phyloP scores from a whole-genome alignment of 148 eudicot genomes.

The Camellia lanceoleosa region DNA sequence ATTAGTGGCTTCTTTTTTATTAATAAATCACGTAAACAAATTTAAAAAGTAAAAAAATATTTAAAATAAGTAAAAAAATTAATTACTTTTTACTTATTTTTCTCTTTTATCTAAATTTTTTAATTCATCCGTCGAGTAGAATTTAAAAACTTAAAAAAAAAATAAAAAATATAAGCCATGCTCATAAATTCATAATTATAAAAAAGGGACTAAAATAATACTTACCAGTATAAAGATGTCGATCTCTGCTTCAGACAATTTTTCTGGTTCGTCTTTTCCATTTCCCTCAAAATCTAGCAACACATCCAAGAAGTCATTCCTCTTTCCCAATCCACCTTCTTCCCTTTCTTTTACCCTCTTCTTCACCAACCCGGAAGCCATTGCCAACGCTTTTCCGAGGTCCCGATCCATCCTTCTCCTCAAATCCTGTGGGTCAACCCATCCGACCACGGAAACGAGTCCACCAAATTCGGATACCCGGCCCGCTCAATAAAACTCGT shows the following conservation, averaged over 20 bases:
- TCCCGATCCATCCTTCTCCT: slow-evolving; percentile 38
- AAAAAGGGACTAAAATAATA: no score
- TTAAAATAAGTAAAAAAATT: no score
- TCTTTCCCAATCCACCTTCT: background rate
- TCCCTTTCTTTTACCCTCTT: slow-evolving; percentile 24
- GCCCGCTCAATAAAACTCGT: slow-evolving; percentile 29
- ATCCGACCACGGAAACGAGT: slow-evolving; percentile 46
- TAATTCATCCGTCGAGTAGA: no score
- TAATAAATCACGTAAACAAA: no score
- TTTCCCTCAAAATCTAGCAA: slow-evolving; percentile 31
- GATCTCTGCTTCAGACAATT: slow-evolving; percentile 19
- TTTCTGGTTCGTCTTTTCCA: slow-evolving; percentile 26
- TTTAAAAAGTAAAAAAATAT: no score
- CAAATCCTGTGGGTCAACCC: slow-evolving; percentile 38
- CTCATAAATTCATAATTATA: no score
- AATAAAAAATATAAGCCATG: no score
- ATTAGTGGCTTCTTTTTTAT: no score
- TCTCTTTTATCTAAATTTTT: no score
- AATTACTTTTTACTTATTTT: no score
- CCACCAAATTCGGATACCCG: slow-evolving; percentile 58
- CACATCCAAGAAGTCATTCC: slow-evolving; percentile 42
- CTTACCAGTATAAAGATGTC: slow-evolving; percentile 17
- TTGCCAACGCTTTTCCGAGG: slow-evolving; percentile 27
- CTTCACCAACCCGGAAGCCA: slow-evolving; percentile 40
- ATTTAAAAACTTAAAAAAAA: no score